Evolutionary conservation across 2,329 filamentous ascomycete species (phyloP).

Genomic region (Orbilia ellipsospora): DNA sequence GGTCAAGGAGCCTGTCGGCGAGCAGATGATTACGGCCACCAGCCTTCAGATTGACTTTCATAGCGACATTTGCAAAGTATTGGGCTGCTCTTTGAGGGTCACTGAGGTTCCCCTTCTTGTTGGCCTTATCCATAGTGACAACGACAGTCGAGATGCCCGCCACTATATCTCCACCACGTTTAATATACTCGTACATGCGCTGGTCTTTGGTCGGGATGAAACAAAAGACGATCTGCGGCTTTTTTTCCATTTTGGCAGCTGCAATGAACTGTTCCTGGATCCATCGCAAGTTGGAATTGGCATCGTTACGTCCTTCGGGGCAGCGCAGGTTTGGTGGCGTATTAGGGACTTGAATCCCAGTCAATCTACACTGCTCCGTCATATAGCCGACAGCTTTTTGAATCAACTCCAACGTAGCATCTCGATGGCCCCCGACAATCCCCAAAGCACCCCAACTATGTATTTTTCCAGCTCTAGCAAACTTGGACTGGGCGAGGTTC

Average conservation of each 20-base stretch:
- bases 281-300: slow-evolving; percentile 17
- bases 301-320: slow-evolving; percentile 12
- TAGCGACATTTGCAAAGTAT: slow-evolving; percentile 75
- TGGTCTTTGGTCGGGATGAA: slow-evolving; percentile 69
- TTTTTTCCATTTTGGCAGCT: slow-evolving; percentile 16
- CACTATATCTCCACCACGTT: slow-evolving; percentile 73
- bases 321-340: slow-evolving; percentile 21
- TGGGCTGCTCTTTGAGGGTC: slow-evolving; percentile 58
- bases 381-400: slow-evolving; percentile 17
- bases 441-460: slow-evolving; percentile 64
- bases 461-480: slow-evolving; percentile 68
- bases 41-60: slow-evolving; percentile 86
- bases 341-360: slow-evolving; percentile 34
- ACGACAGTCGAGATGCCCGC: slow-evolving; percentile 74
- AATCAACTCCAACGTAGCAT: slow-evolving; percentile 27
- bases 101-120: slow-evolving; percentile 33
- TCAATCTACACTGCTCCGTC: slow-evolving; percentile 40
- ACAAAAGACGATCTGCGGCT: slow-evolving; percentile 68
- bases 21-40: slow-evolving; percentile 79
- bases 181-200: slow-evolving; percentile 74
- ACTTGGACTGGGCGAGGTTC: slow-evolving; percentile 73
- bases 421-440: slow-evolving; percentile 36
- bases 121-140: slow-evolving; percentile 59
- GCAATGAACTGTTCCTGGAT: slow-evolving; percentile 30
- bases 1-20: slow-evolving; percentile 66